Evolutionary conservation across 2,329 filamentous ascomycete species (phyloP), one percentile per base, ranked within the genome.

Genomic region (Plenodomus lindquistii): DNA sequence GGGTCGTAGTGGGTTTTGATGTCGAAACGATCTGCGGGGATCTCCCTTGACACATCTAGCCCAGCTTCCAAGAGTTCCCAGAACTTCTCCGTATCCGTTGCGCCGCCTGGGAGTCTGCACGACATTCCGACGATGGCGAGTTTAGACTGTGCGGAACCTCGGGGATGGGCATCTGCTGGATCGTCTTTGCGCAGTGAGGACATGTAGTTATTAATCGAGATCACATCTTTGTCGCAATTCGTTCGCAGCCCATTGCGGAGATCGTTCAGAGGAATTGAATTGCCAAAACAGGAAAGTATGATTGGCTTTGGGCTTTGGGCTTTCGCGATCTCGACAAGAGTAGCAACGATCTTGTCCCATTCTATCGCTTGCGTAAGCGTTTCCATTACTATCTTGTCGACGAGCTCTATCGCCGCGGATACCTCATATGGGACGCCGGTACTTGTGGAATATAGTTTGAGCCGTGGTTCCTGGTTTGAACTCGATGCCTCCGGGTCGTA

Each of bases 361-460:
- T 54, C 47, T 21, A 62, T 56, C 3, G 49, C 46, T 34, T 57
- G 41, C 19, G 54, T 53, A 10, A 62, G 24, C 27, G 55, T 49
- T 27, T 62, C 57, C 2, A 37, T 10, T 10, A 65, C 38, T 2
- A 65, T 49, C 16, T 36, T 29, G 44, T 56, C 35, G 34, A 46
- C 57, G 10, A 51, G 39, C 22, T 50, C 40, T 63, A 45, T 10
- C 48, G 54, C 39, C 60, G 59, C 18, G 36, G 66, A 27, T 50
- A 55, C 42, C 41, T n/a, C 27, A 16, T 57, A 55, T 8, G 48
- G 35, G 9, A 39, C 36, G 2, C 80, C 80, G 11, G 75, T 77
- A 13, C 75, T 74, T 52, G 78, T 79, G 4, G 80, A 83, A 70
- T 83, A 78, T 36, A 84, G 67, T 4, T 75, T 71, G 22, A 77